These are phyloP conservation scores for Acidomyces sp. DNA, from an alignment of 495 filamentous ascomycete genomes.

Conservation along the genomic window DNA sequence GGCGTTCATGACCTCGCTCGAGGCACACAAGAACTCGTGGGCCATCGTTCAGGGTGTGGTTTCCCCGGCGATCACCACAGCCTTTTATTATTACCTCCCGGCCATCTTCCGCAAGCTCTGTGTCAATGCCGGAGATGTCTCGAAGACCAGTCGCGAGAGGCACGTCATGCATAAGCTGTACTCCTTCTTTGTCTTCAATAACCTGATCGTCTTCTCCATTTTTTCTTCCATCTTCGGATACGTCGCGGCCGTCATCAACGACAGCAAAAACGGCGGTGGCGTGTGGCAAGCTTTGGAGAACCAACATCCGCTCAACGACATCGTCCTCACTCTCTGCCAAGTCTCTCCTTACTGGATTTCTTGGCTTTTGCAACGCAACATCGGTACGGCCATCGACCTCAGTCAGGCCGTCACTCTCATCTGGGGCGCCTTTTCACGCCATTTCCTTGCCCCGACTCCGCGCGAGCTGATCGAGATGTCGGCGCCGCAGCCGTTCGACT, in stretches of 20 bases:
- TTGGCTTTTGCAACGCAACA: constrained; percentile 81
- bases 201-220: constrained; percentile 81
- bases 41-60: constrained; percentile 85
- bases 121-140: constrained; percentile 67
- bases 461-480: constrained; percentile 88
- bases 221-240: constrained; percentile 71
- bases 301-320: constrained; percentile 42
- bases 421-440: constrained; percentile 70
- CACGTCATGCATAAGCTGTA: constrained; percentile 88
- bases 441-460: constrained; percentile 76
- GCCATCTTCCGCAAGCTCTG: constrained; percentile 79
- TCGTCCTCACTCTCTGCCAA: constrained; percentile 57
- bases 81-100: constrained; percentile 78
- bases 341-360: constrained; percentile 88
- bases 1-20: constrained; percentile 52
- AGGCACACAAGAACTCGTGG: constrained; percentile 52
- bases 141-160: constrained; percentile 84
- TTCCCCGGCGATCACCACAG: constrained; percentile 78
- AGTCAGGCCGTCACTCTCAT: constrained; percentile 67
- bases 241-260: constrained; percentile 46
- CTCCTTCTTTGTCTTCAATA: constrained; percentile 96
- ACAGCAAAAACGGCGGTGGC: constrained; percentile 37
- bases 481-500: constrained; percentile 85
- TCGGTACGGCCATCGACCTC: constrained; percentile 82
- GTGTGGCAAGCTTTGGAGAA: constrained; percentile 57